phyloP scores from a whole-genome alignment of 495 filamentous ascomycete genomes.

The Xylaria curta region DNA sequence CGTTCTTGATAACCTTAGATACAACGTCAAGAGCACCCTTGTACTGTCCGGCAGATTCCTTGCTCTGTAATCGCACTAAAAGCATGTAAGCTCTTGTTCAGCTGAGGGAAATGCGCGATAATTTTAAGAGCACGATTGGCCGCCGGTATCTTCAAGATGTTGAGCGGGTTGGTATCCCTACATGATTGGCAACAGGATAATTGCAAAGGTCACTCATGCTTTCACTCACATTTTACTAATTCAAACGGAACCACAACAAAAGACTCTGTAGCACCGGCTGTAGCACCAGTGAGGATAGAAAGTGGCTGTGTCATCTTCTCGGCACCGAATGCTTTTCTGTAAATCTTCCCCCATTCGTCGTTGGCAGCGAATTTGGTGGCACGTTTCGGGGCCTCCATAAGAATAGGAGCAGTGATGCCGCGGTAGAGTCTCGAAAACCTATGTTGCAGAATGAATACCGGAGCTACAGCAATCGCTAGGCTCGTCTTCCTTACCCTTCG shows the following conservation, averaged over 20 bases:
- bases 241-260: slow-evolving; percentile 95
- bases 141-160: neutral
- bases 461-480: neutral
- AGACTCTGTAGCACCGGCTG: slow-evolving; percentile 92
- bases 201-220: slow-evolving; percentile 61
- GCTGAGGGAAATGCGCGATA: neutral
- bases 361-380: slow-evolving; percentile 99
- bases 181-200: slow-evolving; percentile 79
- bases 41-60: slow-evolving; percentile 92
- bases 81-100: neutral
- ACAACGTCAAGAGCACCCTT: slow-evolving; percentile 92
- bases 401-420: slow-evolving; percentile 92
- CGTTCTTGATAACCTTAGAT: slow-evolving; percentile 75
- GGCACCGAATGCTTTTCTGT: slow-evolving; percentile 80
- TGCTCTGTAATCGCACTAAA: slow-evolving; percentile 88
- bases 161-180: slow-evolving; percentile 68
- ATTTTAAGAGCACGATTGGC: neutral
- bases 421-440: slow-evolving; percentile 91
- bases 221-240: slow-evolving; percentile 69
- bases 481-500: slow-evolving; percentile 72
- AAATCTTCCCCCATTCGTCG: slow-evolving; percentile 95
- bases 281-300: slow-evolving; percentile 89
- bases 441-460: slow-evolving; percentile 27
- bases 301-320: slow-evolving; percentile 88
- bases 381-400: slow-evolving; percentile 99